phyloP scores from a whole-genome alignment of 2,329 filamentous ascomycete species.

The Trichoderma sp. region DNA sequence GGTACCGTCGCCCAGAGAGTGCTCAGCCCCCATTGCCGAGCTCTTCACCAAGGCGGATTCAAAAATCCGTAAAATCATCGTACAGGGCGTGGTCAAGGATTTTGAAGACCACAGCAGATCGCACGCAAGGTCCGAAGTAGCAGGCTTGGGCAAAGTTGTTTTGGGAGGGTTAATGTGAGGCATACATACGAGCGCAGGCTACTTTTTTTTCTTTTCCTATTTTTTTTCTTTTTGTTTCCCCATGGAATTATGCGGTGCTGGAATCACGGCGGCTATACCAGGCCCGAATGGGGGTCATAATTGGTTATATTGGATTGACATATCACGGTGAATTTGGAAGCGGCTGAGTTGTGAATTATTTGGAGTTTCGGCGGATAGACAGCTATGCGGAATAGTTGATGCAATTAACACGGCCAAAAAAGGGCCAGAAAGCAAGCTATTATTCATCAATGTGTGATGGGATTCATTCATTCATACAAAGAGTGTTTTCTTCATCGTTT shows the following conservation, averaged over 20 bases:
- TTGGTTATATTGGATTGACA: background rate
- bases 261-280: background rate
- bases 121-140: constrained; percentile 76
- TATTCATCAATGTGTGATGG: background rate
- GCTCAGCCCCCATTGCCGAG: constrained; percentile 69
- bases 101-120: constrained; percentile 84
- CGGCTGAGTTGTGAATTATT: background rate
- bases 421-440: background rate
- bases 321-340: background rate
- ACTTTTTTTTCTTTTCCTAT: background rate
- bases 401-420: background rate
- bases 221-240: background rate
- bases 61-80: constrained; percentile 80
- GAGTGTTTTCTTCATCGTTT: background rate
- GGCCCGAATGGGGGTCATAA: background rate
- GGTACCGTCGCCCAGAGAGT: constrained; percentile 71
- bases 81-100: constrained; percentile 82
- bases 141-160: constrained; percentile 83
- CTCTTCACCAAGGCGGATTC: constrained; percentile 87
- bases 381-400: background rate
- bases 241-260: background rate
- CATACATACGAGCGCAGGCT: background rate
- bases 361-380: background rate
- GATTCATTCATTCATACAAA: background rate
- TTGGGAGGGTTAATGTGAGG: constrained; percentile 79